Evolutionary conservation across 2,329 filamentous ascomycete species (phyloP), one percentile per base, ranked within the genome.

Genomic region (Penicillium sp.): DNA sequence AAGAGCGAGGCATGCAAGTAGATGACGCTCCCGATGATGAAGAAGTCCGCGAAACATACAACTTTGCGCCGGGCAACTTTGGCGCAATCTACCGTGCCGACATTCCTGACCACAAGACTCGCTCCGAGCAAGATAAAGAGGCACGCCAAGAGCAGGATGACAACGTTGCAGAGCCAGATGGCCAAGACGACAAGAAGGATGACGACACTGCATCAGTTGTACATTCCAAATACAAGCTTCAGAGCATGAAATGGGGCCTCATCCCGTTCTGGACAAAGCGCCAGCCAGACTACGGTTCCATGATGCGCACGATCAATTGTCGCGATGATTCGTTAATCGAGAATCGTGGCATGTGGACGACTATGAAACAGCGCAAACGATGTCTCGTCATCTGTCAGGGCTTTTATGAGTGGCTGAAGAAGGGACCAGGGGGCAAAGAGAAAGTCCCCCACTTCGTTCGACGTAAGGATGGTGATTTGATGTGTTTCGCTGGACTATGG

Each of bases 321-420:
- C 89, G 94, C 3, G 91, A 94, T 72, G 94, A 98, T 77, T 95
- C 92, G 0, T 81, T 98, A 22, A 83, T 86, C 6, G 86, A 89
- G 10, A 84, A 89, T 9, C 86, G 88, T 5, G 93, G 93, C 12
- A 91, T 98, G 88, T 98, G 95, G 95, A 90, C 86, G 45, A 88
- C 86, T 0, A 96, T 98, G 91, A 97, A 97, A 80, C 88, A 89
- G 64, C 87, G 85, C 68, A 97, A 97, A 79, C 85, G 95, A 33
- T 98, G 95, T 75, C 83, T 98, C 24, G 88, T 98, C 10, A 75
- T 97, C 6, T 93, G 91, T 10, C 90, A 97, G 77, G 95, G 95
- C 1, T 99, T 98, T 78, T 99, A 92, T 72, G 95, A 99, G 78
- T 98, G 95, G 95, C 81, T 96, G 62, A 94, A 94, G 77, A 91